A percentile compares a stretch with the other conserved stretches of the same genome.
Conservation (phyloP, 2,329 filamentous ascomycete species). For the Chlorencoelia australis region DNA sequence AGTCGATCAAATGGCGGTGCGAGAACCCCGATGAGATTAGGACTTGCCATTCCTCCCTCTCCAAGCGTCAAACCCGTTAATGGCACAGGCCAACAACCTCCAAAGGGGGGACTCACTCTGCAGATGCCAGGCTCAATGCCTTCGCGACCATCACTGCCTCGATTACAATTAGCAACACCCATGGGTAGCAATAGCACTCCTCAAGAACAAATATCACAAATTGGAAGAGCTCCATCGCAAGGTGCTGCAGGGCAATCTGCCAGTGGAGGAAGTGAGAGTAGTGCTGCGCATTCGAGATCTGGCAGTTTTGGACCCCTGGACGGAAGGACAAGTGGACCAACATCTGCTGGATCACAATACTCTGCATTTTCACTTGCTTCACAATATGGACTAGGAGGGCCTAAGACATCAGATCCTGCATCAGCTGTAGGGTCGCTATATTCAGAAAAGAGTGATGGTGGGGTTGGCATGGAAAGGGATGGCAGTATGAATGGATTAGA, state of each 20-base stretch:
- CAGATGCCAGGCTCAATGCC: constrained; percentile 25
- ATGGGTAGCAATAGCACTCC: constrained; percentile 70
- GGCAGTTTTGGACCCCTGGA: constrained; percentile 75
- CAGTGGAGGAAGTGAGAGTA: constrained; percentile 70
- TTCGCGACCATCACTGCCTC: constrained; percentile 54
- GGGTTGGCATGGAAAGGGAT: constrained; percentile 70
- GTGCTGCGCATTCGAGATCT: constrained; percentile 67
- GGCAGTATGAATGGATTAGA: constrained; percentile 67
- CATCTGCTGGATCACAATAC: constrained; percentile 79
- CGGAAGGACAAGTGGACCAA: constrained; percentile 68
- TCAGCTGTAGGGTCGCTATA: constrained; percentile 81
- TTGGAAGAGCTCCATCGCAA: constrained; percentile 26
- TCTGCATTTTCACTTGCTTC: constrained; percentile 74
- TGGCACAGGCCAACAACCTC: constrained; percentile 9
- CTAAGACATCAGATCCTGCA: constrained; percentile 70
- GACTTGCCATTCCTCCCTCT: constrained; percentile 81
- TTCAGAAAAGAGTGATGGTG: constrained; percentile 69
- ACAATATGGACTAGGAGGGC: constrained; percentile 57
- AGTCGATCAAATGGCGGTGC: constrained; percentile 21
- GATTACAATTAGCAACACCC: constrained; percentile 76
- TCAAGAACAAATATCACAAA: constrained; percentile 48
- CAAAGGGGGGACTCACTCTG: constrained; percentile 16
- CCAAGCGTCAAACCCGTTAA: constrained; percentile 69
- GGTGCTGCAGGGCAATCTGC: constrained; percentile 54
- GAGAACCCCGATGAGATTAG: constrained; percentile 43